Conservation (phyloP, 495 filamentous ascomycete species). For the Penicillium ochrochloron region DNA sequence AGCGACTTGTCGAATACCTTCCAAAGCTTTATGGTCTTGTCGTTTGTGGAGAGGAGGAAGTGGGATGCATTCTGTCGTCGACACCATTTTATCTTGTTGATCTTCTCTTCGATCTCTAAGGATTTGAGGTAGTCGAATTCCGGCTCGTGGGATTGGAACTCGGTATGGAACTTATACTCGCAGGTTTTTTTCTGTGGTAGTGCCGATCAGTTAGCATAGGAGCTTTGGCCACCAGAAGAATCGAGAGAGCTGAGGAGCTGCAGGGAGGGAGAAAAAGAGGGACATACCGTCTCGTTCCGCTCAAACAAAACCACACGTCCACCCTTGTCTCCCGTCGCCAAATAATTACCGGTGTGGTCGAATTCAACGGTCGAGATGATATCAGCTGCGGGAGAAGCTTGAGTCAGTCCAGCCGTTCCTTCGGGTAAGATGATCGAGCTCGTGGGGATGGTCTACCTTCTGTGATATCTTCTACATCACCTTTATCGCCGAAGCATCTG, state of each 20-base stretch:
- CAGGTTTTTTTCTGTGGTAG: constrained; percentile 94
- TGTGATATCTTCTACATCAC: constrained; percentile 99
- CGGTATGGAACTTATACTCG: constrained; percentile 99
- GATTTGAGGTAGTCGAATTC: constrained; percentile 99
- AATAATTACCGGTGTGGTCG: constrained; percentile 97
- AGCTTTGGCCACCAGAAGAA: constrained; percentile 10
- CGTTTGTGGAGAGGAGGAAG: constrained; percentile 97
- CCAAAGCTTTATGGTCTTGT: constrained; percentile 99
- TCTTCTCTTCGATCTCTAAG: constrained; percentile 99
- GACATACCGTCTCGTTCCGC: constrained; percentile 86
- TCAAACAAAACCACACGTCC: constrained; percentile 96
- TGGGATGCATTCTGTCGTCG: constrained; percentile 96
- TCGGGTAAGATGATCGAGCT: constrained; percentile 17
- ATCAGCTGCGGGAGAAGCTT: constrained; percentile 65
- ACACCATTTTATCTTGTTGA: constrained; percentile 99
- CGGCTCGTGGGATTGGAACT: constrained; percentile 98
- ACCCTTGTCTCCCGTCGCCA: constrained; percentile 97
- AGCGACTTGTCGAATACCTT: constrained; percentile 99
- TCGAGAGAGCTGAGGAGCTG: constrained; percentile 22
- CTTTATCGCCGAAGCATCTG: constrained; percentile 99
- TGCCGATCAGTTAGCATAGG: constrained; percentile 1
- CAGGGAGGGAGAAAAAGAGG: constrained; percentile 16
- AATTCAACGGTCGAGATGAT: constrained; percentile 99
- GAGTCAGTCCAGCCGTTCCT: constrained; percentile 19
- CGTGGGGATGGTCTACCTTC: constrained; percentile 68